phyloP scores from a whole-genome alignment of 306 rosid genomes.

The Trifolium fragiferum region DNA sequence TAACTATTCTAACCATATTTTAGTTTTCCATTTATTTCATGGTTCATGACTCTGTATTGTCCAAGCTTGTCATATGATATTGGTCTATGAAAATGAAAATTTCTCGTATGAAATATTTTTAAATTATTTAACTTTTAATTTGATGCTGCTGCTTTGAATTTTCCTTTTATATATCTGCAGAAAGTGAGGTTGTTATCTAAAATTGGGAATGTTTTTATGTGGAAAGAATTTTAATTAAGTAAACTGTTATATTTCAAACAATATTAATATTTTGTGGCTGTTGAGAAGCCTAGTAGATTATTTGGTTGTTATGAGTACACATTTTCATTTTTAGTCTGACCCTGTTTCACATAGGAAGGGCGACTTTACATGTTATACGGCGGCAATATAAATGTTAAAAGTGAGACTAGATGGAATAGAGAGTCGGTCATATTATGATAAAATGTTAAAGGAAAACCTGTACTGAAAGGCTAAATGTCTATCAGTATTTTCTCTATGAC shows the following conservation, averaged over 20 bases:
- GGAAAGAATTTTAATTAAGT: constrained; percentile 13
- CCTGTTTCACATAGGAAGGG: constrained; percentile 2
- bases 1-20: constrained; percentile 33
- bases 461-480: constrained; percentile 50
- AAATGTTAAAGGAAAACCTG: constrained; percentile 23
- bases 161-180: constrained; percentile 35
- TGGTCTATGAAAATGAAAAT: neutral
- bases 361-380: constrained; percentile 18
- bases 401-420: constrained; percentile 14
- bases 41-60: neutral
- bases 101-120: constrained; percentile 20
- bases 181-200: constrained; percentile 33
- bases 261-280: neutral
- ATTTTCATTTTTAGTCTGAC: constrained; percentile 30
- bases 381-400: constrained; percentile 31
- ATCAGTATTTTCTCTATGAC: constrained; percentile 56
- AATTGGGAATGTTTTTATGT: constrained; percentile 12
- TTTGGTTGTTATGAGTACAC: constrained; percentile 34
- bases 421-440: constrained; percentile 5
- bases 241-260: constrained; percentile 25
- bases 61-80: constrained; percentile 18
- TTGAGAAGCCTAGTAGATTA: constrained; percentile 26
- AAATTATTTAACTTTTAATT: too few species aligned
- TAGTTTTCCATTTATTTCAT: constrained; percentile 35
- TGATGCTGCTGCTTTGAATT: constrained; percentile 44